Base-by-base conservation (phyloP, 345 rosid species). In the Lenwebbia sp. region DNA sequence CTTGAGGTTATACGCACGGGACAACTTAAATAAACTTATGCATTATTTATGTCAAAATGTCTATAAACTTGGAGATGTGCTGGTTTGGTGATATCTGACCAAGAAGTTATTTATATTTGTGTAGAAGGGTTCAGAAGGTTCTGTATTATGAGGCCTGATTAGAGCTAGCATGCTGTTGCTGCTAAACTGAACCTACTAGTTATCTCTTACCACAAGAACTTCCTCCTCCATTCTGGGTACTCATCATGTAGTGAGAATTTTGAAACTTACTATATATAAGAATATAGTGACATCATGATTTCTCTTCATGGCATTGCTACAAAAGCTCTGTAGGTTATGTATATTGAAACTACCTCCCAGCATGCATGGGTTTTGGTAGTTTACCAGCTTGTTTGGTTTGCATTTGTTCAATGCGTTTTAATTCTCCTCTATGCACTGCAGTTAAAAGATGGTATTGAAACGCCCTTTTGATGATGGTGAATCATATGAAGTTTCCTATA, bases 391-490 rank as follows among this genome's bases (percentile, higher is more conserved):
- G 37, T 60, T 40, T 50, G 10, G 30, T 15, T 84, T 37, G 52
- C 78, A 62, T 60, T 62, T 83, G 37, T 53, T 54, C 76, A 6
- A 21, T 62, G 49, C 53, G 11, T 13, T 57, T 44, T 62, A 26
- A 28, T 47, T 10, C 25, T 75, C 41, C 52, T 30, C 44, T 28
- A 13, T 52, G 41, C 53, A 10, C 37, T 88, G 86, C 91, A 87
- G 92, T 57, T 82, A 14, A 60, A 88, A 86, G 86, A 94, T 94
- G 96, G 88, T 90, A 85, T 90, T 90, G 83, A 93, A 94, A 84
- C 91, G 96, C 47, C 85, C 94, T 85, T 90, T 88, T 54, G 57
- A 55, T 76, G 93, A 91, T 82, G 94, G 91, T 85, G 91, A 88
- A 58, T 88, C 89, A 28, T 88, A 88, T 40, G 91, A 89, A 85